These are phyloP conservation scores for Phaeophleospora eucalypticola DNA, from an alignment of 2,329 filamentous ascomycete species.

Conservation along the genomic window DNA sequence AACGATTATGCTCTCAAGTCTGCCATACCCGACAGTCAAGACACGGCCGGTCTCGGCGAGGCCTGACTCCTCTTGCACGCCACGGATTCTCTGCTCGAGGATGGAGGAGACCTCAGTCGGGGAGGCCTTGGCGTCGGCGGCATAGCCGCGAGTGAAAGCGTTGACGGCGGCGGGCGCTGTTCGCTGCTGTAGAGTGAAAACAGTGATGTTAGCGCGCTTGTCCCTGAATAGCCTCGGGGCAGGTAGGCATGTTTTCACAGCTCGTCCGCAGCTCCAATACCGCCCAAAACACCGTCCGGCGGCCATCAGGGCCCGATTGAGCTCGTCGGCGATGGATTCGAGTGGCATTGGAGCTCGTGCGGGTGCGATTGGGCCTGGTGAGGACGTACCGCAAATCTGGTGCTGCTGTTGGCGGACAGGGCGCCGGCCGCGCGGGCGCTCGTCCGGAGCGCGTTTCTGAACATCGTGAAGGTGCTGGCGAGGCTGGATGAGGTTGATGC, in stretches of 20 bases:
- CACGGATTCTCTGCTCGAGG: slow-evolving; percentile 97
- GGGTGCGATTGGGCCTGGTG: slow-evolving; percentile 36
- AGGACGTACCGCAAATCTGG: slow-evolving; percentile 69
- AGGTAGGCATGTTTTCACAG: slow-evolving; percentile 32
- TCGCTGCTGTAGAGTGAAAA: slow-evolving; percentile 63
- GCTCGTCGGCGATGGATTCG: slow-evolving; percentile 14
- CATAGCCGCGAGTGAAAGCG: slow-evolving; percentile 74
- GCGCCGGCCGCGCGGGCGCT: slow-evolving; percentile 85
- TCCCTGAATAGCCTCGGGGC: slow-evolving; percentile 29
- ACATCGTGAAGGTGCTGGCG: slow-evolving; percentile 62
- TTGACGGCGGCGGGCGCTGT: slow-evolving; percentile 75
- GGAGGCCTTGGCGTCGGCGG: slow-evolving; percentile 85
- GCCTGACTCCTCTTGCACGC: slow-evolving; percentile 92
- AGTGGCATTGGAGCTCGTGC: slow-evolving; percentile 40
- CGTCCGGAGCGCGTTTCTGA: slow-evolving; percentile 97
- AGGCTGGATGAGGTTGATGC: slow-evolving; percentile 26
- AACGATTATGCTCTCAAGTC: slow-evolving; percentile 1
- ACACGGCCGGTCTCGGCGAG: slow-evolving; percentile 99
- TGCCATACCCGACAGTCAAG: slow-evolving; percentile 92
- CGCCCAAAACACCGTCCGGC: slow-evolving; percentile 33
- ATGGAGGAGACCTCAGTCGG: slow-evolving; percentile 99
- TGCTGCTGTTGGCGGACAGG: slow-evolving; percentile 81
- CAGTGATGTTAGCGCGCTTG: slow-evolving; percentile 49
- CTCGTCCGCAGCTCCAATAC: slow-evolving; percentile 30
- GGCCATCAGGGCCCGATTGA: slow-evolving; percentile 42